phyloP scores from a whole-genome alignment of 345 rosid species.

The Erodium maritimum region DNA sequence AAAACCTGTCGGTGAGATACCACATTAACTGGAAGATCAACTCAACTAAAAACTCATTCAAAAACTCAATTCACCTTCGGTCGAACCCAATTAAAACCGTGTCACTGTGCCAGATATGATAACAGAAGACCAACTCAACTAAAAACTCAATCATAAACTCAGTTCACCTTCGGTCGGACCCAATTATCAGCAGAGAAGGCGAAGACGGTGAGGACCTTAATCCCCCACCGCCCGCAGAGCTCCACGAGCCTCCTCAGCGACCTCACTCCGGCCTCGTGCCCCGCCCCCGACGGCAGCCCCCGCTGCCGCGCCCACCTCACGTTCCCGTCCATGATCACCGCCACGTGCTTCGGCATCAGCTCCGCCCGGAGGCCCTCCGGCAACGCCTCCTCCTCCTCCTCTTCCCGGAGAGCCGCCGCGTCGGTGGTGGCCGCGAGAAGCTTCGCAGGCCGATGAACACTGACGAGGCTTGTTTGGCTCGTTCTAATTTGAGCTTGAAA shows the following conservation, averaged over 20 bases:
- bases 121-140: background rate
- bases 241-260: constrained; percentile 44
- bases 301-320: constrained; percentile 57
- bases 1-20: no score
- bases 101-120: no score
- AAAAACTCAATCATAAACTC: background rate
- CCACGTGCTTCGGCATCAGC: constrained; percentile 66
- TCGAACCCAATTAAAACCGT: no score
- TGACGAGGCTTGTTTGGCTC: constrained; percentile 21
- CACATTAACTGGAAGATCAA: no score
- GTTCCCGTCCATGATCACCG: constrained; percentile 78
- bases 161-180: constrained; percentile 53
- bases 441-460: background rate
- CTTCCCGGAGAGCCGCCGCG: constrained; percentile 8
- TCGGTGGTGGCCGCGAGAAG: constrained; percentile 3
- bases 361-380: constrained; percentile 42
- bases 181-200: constrained; percentile 77
- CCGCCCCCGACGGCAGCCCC: constrained; percentile 39
- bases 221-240: constrained; percentile 48
- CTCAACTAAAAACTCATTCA: background rate
- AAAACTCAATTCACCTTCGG: constrained; percentile 31
- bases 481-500: constrained; percentile 56
- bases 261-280: constrained; percentile 57
- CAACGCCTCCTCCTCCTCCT: constrained; percentile 17
- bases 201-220: constrained; percentile 64